phyloP scores from a whole-genome alignment of 139 green algal species.

The Tetratostichococcus sp. region DNA sequence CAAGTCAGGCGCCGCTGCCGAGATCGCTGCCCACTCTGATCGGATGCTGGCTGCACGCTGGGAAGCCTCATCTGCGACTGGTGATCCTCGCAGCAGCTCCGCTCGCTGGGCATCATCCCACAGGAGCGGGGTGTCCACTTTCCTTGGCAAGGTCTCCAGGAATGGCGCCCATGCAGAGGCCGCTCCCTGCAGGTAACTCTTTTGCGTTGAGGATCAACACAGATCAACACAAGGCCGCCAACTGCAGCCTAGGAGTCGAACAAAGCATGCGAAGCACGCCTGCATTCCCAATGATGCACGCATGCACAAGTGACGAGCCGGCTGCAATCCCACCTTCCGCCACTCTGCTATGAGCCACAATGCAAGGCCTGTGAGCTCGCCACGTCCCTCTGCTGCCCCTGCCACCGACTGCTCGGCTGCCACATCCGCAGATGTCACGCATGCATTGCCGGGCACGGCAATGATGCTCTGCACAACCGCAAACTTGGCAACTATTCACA shows the following conservation, averaged over 20 bases:
- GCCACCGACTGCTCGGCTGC: constrained; percentile 55
- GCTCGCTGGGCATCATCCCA: constrained; percentile 45
- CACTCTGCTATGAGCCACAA: constrained; percentile 85
- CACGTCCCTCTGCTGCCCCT: constrained; percentile 42
- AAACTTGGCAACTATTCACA: background rate
- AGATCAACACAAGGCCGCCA: too few species aligned
- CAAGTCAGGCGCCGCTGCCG: background rate
- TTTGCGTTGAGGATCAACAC: background rate
- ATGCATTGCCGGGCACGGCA: constrained; percentile 62
- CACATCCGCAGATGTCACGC: constrained; percentile 76
- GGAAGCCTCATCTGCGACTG: constrained; percentile 39
- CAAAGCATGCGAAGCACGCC: too few species aligned
- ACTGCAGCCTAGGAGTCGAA: background rate
- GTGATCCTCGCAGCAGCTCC: constrained; percentile 53
- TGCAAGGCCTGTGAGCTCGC: constrained; percentile 78
- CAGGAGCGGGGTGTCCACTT: constrained; percentile 47
- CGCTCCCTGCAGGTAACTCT: constrained; percentile 16
- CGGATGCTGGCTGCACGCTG: constrained; percentile 37
- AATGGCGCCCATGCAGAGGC: constrained; percentile 21
- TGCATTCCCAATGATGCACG: background rate
- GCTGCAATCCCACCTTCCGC: constrained; percentile 27
- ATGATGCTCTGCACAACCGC: constrained; percentile 6
- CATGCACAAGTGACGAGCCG: background rate
- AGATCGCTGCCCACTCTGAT: constrained; percentile 48
- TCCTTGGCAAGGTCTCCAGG: constrained; percentile 28